Evolutionary conservation across 768 basidiomycete species (phyloP), one percentile per base, ranked within the genome.

Genomic region (Cantharellus cinnabarinus): DNA sequence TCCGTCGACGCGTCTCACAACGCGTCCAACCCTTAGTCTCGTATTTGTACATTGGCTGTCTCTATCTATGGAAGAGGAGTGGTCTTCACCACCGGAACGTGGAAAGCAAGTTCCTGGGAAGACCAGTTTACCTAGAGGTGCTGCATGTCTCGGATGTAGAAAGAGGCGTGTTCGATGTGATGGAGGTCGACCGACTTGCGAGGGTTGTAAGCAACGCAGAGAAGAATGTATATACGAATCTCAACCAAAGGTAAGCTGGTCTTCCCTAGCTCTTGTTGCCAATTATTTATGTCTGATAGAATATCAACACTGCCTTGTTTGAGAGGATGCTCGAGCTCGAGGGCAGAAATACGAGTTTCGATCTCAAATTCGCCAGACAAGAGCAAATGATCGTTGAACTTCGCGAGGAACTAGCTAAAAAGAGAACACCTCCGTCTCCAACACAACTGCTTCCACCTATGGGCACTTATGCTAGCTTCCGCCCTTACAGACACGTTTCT

Each of bases 211-310:
- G 38, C 79, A 81, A 57, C 20, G 20, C 20, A 83, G 83, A 51
- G 87, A 85, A 2, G 72, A 68, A 5, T 88, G 85, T 69, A 82
- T 84, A 65, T 88, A 87, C 67, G 85, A 88, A 64, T 85, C 87
- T 54, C 44, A 10, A 10, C 29, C 44, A 10, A 48, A 48, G 44
- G 44, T 48, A 29, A 10, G 44, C 29, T 48, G 20, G 20, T 29
- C 20, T 29, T 29, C 20, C 20, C 20, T 29, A 29, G 20, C 20
- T 29, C 20, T 29, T 29, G 20, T 29, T 29, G 20, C 20, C 20
- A 29, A 29, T 29, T 29, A 29, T 29, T 29, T 29, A 29, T 29
- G 20, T 29, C 20, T 29, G 20, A 29, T 29, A 48, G 44, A 48
- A 29, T 48, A 10, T 29, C 44, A 10, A 10, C 29, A 48, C 44